Conservation (phyloP, 2,329 filamentous ascomycete species). For the Ophiostoma sp. region DNA sequence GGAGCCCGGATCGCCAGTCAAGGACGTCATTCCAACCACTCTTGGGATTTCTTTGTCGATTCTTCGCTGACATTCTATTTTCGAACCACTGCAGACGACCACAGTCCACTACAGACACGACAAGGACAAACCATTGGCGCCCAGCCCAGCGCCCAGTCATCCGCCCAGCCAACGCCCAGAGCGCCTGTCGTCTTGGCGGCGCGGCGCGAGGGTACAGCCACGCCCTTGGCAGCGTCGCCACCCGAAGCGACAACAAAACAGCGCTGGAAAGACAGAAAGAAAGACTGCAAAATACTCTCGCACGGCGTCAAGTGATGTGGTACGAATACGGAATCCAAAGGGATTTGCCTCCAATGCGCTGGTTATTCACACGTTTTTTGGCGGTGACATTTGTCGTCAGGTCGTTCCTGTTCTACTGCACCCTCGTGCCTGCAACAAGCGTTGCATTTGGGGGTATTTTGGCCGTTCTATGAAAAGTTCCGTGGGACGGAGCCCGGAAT, state of each 20-base stretch:
- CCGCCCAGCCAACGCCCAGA: constrained; percentile 19
- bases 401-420: neutral
- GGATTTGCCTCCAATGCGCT: neutral
- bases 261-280: neutral
- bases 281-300: neutral
- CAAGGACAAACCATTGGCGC: neutral
- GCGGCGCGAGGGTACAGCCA: constrained; percentile 7
- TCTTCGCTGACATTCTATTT: constrained; percentile 2
- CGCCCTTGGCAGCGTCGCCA: constrained; percentile 16
- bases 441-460: neutral
- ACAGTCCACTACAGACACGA: neutral
- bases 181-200: constrained; percentile 14
- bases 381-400: neutral
- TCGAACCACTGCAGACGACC: neutral
- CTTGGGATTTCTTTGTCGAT: neutral
- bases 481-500: neutral
- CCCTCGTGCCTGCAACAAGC: neutral
- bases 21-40: constrained; percentile 9
- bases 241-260: neutral
- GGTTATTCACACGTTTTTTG: neutral
- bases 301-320: neutral
- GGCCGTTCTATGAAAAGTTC: neutral
- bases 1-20: neutral
- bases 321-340: neutral
- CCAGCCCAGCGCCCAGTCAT: neutral